phyloP scores from a whole-genome alignment of 192 early-diverging fungal species.

The Coemansia sp. region DNA sequence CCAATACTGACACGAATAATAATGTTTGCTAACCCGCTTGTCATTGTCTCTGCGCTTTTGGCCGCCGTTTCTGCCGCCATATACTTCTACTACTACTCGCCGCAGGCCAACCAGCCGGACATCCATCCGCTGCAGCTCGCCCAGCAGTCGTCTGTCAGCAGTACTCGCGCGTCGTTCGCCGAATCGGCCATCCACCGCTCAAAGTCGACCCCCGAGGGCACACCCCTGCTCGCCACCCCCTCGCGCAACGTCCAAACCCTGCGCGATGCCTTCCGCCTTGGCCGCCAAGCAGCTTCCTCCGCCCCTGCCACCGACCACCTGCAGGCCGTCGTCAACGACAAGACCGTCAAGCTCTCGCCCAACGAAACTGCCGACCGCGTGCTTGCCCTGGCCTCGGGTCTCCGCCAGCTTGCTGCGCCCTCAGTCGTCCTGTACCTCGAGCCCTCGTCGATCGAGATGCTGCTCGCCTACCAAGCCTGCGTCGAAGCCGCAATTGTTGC shows the following conservation, averaged over 20 bases:
- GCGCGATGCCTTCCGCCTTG: constrained; percentile 24
- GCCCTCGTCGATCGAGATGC: constrained; percentile 21
- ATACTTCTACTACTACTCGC: constrained; percentile 48
- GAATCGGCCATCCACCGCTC: constrained; percentile 46
- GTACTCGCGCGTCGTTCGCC: constrained; percentile 22
- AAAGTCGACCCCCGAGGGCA: constrained; percentile 34
- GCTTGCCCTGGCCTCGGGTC: constrained; percentile 22
- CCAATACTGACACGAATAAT: constrained; percentile 4
- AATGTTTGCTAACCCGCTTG: constrained; percentile 25
- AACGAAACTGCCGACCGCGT: constrained; percentile 11
- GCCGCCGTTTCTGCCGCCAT: constrained; percentile 24
- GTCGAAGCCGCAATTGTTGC: constrained; percentile 35
- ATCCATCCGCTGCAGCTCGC: constrained; percentile 47
- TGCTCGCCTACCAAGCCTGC: constrained; percentile 44
- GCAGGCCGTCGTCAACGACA: constrained; percentile 6
- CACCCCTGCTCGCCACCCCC: constrained; percentile 18
- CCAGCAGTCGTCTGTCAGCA: constrained; percentile 38
- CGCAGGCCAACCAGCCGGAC: constrained; percentile 50
- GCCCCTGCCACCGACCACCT: constrained; percentile 11
- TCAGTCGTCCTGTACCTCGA: constrained; percentile 22
- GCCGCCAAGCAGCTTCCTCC: constrained; percentile 7
- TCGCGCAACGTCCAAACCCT: constrained; percentile 11
- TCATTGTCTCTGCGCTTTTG: constrained; percentile 16
- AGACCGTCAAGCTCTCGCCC: constrained; percentile 8
- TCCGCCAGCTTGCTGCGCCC: constrained; percentile 1